Base-by-base conservation (phyloP, 2,329 filamentous ascomycete genomes). In the Penicillium sp. region DNA sequence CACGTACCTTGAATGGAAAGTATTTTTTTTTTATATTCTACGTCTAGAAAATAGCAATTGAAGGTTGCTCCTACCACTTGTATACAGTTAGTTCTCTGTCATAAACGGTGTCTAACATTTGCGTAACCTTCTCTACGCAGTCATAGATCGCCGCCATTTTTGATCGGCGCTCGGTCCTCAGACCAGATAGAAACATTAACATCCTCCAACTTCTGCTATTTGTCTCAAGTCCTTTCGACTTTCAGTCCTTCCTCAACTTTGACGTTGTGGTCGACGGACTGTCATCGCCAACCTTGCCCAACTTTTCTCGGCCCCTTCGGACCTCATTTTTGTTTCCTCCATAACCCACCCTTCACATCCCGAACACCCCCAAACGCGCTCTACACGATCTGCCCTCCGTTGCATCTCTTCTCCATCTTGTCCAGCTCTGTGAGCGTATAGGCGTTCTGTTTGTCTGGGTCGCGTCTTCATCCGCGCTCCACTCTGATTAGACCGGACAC, bases 231-330 rank as follows among this genome's bases (percentile, higher is more conserved):
- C 4, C 6, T 23, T 24, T 3, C 4, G 6, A 27, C 18, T 6
- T 15, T 12, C n/a, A 23, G 33, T 9, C 10, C 15, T 3, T 32
- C 13, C 9, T 18, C 18, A 15, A 25, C 1, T 44, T 32, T 33
- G 27, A 37, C 20, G 15, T 31, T 20, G 46, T 44, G 40, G 46
- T 44, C 20, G 13, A 37, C 7, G 23, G 10, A 38, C 35, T 23
- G 31, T 18, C 42, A 38, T 46, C 27, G 38, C 33, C 27, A 28
- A 39, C 33, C 28, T 52, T 47, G 46, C 46, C 52, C 55, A 53
- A 49, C 46, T 53, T 53, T 57, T 55, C 54, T 49, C 44, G 42
- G 46, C 47, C 56, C 56, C 56, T 54, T 50, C 52, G 50, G 48
- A 41, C 47, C 44, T 47, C 46, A 35, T 39, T 18, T 37, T 37